A percentile compares a stretch with the other conserved stretches of the same genome.
Conservation (phyloP, 192 early-diverging fungal genomes). For the Rhizophagus sp. region DNA sequence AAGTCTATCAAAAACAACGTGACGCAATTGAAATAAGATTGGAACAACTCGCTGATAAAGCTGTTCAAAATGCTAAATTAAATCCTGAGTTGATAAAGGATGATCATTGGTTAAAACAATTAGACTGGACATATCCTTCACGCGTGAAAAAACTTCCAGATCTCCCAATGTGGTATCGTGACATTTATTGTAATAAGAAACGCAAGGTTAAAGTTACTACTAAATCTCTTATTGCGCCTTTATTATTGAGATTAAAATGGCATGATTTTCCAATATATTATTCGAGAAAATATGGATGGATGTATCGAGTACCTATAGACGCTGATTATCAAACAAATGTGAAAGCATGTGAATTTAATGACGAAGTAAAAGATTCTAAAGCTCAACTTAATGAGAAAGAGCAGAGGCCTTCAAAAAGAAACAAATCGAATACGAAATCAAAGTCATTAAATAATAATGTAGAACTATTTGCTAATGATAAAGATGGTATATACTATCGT, state of each 20-base stretch:
- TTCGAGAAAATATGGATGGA: slow-evolving; percentile 75
- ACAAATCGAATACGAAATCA: neutral
- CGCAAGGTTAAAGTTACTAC: slow-evolving; percentile 65
- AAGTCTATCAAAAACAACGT: slow-evolving; percentile 53
- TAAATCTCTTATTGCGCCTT: slow-evolving; percentile 74
- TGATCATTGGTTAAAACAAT: slow-evolving; percentile 80
- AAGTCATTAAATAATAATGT: slow-evolving; percentile 41
- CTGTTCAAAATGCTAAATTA: slow-evolving; percentile 39
- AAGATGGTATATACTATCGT: slow-evolving; percentile 58
- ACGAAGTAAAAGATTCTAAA: slow-evolving; percentile 4
- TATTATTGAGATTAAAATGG: slow-evolving; percentile 86
- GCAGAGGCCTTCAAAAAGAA: neutral
- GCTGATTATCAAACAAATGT: slow-evolving; percentile 31
- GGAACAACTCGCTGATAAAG: slow-evolving; percentile 43
- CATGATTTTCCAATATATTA: slow-evolving; percentile 76
- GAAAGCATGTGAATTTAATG: slow-evolving; percentile 27
- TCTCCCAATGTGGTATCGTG: slow-evolving; percentile 80
- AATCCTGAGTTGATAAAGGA: slow-evolving; percentile 35
- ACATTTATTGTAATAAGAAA: slow-evolving; percentile 65
- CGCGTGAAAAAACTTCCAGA: slow-evolving; percentile 52
- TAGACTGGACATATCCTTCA: slow-evolving; percentile 71
- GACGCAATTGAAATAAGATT: slow-evolving; percentile 51
- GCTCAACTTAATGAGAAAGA: neutral
- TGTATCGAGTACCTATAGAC: slow-evolving; percentile 66
- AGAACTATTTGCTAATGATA: slow-evolving; percentile 42